Base-by-base conservation (phyloP, 1,284 basidiomycete species). In the Psilocybe mexicana region DNA sequence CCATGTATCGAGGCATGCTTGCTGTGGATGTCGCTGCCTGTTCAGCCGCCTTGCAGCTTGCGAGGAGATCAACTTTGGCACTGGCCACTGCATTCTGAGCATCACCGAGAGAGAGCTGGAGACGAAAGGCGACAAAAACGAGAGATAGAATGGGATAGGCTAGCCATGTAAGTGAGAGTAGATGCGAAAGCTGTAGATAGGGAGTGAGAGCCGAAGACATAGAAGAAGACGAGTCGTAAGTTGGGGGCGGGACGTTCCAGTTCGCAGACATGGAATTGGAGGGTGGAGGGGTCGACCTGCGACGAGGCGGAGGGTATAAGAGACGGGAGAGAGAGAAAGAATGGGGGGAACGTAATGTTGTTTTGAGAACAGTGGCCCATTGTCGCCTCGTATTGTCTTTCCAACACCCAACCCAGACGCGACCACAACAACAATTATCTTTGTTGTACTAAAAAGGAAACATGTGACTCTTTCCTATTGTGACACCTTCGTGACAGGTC, bases 1-100 rank as follows among this genome's bases (percentile, higher is more conserved):
- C 94, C 74, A 96, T 80, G 68, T 88, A 94, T 33, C 93, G 83
- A 0, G 96, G 95, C 77, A 97, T 81, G 59, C 89, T 92, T 14
- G 92, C 90, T 3, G 93, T 83, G 5, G 87, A 80, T 5, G 87
- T 90, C 12, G 93, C 93, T 4, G 94, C 92, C 43, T 79, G 78
- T 67, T 98, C 92, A 24, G 94, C 88, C 1, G 92, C 92, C 53
- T 78, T 76, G 71, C 96, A 98, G 61, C 91, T 90, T 0, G 91
- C 74, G 26, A 94, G 74, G 6, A 96, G 77, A 58, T 88, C 81
- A 42, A 71, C 71, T 74, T 93, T 94, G 36, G 93, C 88, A 52
- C 79, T 85, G 2, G 77, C 77, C 3, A 94, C 79, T 1, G 85
- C 79, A 65, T 81, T 80, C 62, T 93, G 82, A 1, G 90, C 84